Evolutionary conservation across 768 basidiomycete genomes (phyloP), one percentile per base, ranked within the genome.

Genomic region (Hydnomerulius pinastri): DNA sequence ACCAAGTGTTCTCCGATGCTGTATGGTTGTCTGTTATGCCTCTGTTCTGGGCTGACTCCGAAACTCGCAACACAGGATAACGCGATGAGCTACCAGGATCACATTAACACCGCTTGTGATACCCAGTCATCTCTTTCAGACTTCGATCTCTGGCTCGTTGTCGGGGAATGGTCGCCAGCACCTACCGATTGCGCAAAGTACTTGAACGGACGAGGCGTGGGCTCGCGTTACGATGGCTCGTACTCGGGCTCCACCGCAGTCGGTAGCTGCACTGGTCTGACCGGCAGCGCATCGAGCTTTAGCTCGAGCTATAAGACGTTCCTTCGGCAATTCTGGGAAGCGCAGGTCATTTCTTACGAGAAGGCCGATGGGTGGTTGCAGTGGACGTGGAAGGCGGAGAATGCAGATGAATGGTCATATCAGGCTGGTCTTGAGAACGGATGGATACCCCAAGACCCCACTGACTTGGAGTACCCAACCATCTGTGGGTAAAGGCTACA

Each of bases 391-490:
- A 92, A 92, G 71, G 67, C 89, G 0, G 90, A 92, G 67, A 71
- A 71, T 53, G 86, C 90, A 2, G 88, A 91, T 54, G 94, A 96
- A 50, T 97, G 94, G 94, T 78, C 87, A 0, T 96, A 96, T 73
- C 80, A 88, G 55, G 84, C 87, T 38, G 92, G 92, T 33, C 73
- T 95, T 28, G 66, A 73, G 11, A 77, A 84, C 53, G 92, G 92
- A 18, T 94, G 90, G 90, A 94, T 96, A 63, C 92, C 93, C 8
- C 65, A 75, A 54, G 66, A 77, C 64, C 79, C 83, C 2, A 75
- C 76, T 8, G 32, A 77, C 32, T 65, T 72, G 44, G 7, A 38
- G 59, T 90, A 81, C 68, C 86, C 84, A 13, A 77, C 72, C 56
- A 86, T 87, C 47, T 95, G 88, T 54, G 67, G 64, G 23, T 79